phyloP scores from a whole-genome alignment of 225 moss, liverwort and hornwort genomes.

The Rhytidiadelphus loreus region DNA sequence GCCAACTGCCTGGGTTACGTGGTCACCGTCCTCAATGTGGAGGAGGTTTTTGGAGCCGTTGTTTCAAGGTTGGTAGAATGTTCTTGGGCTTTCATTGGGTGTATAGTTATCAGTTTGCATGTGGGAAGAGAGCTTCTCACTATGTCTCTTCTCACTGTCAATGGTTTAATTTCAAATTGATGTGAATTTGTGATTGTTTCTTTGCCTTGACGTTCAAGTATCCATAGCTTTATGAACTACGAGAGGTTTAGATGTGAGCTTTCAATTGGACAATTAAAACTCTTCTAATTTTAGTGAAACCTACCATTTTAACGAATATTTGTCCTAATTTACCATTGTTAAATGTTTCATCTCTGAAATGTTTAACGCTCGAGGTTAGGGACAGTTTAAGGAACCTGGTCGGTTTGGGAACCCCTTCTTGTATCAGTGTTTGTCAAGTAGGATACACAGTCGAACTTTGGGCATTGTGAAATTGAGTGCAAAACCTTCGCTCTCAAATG shows the following conservation, averaged over 20 bases:
- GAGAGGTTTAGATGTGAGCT: not conserved
- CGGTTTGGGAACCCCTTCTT: not conserved
- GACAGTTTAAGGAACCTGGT: not conserved
- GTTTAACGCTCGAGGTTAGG: not conserved
- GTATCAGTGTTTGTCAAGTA: not conserved
- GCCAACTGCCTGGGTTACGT: conserved; percentile 50
- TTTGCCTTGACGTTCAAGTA: not conserved
- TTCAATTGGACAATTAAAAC: not conserved
- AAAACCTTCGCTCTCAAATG: not conserved
- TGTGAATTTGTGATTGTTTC: not conserved
- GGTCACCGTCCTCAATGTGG: conserved; percentile 62
- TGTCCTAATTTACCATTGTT: no score
- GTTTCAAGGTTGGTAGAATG: conserved; percentile 41
- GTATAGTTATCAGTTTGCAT: not conserved
- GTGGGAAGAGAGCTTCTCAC: not conserved
- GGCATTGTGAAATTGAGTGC: not conserved
- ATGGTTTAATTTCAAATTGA: not conserved
- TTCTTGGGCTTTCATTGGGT: not conserved
- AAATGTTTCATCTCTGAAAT: not conserved
- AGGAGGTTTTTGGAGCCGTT: conserved; percentile 58
- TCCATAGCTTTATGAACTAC: not conserved
- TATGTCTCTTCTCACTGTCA: not conserved
- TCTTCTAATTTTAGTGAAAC: not conserved
- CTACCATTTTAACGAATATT: not conserved
- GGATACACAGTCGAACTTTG: not conserved